Base-by-base conservation (phyloP, 305 asterid species). In the Fraxinus nigra region DNA sequence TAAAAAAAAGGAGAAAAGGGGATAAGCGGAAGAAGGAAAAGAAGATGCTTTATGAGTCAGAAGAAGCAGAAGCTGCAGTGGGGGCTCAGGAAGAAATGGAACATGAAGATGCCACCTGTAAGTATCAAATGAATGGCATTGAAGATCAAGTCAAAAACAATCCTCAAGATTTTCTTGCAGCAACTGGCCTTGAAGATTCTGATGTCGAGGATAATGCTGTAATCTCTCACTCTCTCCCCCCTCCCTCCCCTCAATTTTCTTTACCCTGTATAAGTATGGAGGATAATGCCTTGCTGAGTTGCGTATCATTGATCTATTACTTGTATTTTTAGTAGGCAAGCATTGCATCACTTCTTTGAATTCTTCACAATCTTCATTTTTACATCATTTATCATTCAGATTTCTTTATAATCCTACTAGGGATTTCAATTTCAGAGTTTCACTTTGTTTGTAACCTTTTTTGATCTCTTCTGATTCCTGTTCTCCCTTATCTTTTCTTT, bases 141-240 rank as follows among this genome's bases (percentile, higher is more conserved):
- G 93, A 93, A 43, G 94, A 89, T 76, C 89, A 89, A 81, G 87
- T 80, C 38, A 91, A 89, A 69, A 90, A 89, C 26, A 83, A 83
- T 84, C 97, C 97, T 81, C 94, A 93, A 87, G 97, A 37, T 37
- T 37, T 90, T 87, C 89, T 95, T 88, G 98, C 98, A 18, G 97
- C 97, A 78, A 97, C 99, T 78, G 99, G 99, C 56, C 93, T 93
- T 2, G 99, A 95, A 89, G 99, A 95, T 88, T 95, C 98, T 18
- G 99, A 95, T 87, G 98, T 91, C 9, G 98, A 95, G 70, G 92
- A 90, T 86, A 87, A 88, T 81, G 86, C 85, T 51, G 97, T 94
- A 89, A 87, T 73, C 87, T 86, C 92, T 78, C 85, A 82, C 90
- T 86, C 89, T 80, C 86, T 82, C 81, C 82, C 35, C 61, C 76